Conservation (phyloP, 2,329 filamentous ascomycete species). For the Pestalotiopsis sp. region DNA sequence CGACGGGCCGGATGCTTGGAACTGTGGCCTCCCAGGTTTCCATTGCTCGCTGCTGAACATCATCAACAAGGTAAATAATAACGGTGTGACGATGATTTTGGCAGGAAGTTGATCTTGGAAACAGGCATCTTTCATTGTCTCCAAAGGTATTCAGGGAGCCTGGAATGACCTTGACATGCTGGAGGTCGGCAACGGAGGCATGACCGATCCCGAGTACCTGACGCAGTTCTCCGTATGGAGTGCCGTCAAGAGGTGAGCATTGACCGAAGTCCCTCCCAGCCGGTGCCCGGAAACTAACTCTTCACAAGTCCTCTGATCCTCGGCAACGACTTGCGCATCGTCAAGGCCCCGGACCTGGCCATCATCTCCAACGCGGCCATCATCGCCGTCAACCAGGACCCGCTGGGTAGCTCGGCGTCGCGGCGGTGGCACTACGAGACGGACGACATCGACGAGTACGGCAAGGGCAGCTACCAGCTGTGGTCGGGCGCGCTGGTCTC, state of each 20-base stretch:
- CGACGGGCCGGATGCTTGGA: slow-evolving; percentile 12
- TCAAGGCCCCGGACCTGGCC: slow-evolving; percentile 34
- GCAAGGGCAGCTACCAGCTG: slow-evolving; percentile 48
- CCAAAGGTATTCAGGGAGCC: slow-evolving; percentile 2
- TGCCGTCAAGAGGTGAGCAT: slow-evolving; percentile 17
- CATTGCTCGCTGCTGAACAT: slow-evolving; percentile 12
- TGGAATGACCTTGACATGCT: slow-evolving; percentile 27
- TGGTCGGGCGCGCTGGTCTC: slow-evolving; percentile 47
- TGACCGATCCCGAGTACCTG: slow-evolving; percentile 22
- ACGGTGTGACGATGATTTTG: background rate
- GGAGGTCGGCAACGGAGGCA: slow-evolving; percentile 22
- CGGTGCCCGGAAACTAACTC: background rate
- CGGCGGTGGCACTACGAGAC: slow-evolving; percentile 38
- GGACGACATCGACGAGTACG: slow-evolving; percentile 35
- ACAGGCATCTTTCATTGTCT: slow-evolving; percentile 10
- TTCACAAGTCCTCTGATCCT: slow-evolving; percentile 19
- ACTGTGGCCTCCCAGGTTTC: slow-evolving; percentile 6
- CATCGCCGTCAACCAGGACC: slow-evolving; percentile 45
- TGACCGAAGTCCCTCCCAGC: background rate
- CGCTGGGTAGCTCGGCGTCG: slow-evolving; percentile 37
- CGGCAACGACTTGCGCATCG: slow-evolving; percentile 24
- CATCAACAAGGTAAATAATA: slow-evolving; percentile 6
- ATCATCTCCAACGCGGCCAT: slow-evolving; percentile 45
- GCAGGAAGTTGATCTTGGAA: background rate
- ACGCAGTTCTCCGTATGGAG: slow-evolving; percentile 25